Conservation (phyloP, 2,329 filamentous ascomycete species). For the Aspergillus uvarum region DNA sequence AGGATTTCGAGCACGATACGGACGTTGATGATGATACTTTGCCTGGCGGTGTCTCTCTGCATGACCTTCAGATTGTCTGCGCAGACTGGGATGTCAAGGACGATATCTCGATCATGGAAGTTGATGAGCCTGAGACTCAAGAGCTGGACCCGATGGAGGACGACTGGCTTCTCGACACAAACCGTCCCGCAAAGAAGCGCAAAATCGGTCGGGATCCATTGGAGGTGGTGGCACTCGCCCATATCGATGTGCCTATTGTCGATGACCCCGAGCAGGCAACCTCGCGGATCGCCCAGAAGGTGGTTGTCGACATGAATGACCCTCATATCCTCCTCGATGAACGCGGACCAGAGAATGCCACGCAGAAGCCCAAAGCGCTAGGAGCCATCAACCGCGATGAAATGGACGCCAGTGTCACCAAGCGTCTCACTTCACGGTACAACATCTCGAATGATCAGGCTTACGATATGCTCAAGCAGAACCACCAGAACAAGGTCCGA, state of each 20-base stretch:
- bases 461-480: constrained; percentile 94
- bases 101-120: constrained; percentile 45
- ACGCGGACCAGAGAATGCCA: constrained; percentile 61
- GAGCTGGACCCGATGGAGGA: constrained; percentile 39
- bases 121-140: constrained; percentile 23
- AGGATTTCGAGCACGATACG: constrained; percentile 54
- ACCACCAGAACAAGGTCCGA: constrained; percentile 92
- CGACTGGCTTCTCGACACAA: constrained; percentile 49
- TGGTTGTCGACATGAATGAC: constrained; percentile 84
- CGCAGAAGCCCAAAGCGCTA: constrained; percentile 51
- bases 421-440: constrained; percentile 76
- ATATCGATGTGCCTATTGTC: constrained; percentile 68
- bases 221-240: constrained; percentile 53
- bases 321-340: constrained; percentile 82
- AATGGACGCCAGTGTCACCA: constrained; percentile 68
- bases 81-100: constrained; percentile 77
- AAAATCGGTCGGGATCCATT: constrained; percentile 50
- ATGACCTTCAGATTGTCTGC: constrained; percentile 81
- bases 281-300: constrained; percentile 70
- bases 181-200: constrained; percentile 64
- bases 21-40: constrained; percentile 67
- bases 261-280: constrained; percentile 78
- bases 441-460: constrained; percentile 96
- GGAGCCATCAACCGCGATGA: constrained; percentile 49
- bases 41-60: constrained; percentile 68